Evolutionary conservation across 805 yeast species (phyloP).

Genomic region (Cyberlindnera xishuangbannaensis): DNA sequence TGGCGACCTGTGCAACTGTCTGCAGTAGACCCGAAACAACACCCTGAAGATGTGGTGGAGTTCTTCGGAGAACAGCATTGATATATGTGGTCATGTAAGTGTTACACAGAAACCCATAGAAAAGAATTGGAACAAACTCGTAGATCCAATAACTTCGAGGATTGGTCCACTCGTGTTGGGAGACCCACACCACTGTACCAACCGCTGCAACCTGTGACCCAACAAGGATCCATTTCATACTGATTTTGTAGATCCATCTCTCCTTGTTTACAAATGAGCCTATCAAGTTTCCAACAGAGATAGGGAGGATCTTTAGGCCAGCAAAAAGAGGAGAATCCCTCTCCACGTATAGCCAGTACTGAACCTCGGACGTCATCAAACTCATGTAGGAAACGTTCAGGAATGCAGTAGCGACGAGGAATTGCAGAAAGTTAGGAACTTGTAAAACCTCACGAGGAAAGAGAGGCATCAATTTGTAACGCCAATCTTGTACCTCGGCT

Average conservation of each 20-base stretch:
- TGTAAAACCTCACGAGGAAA: slow-evolving; percentile 26
- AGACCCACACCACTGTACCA: slow-evolving; percentile 22
- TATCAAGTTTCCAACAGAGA: slow-evolving; percentile 26
- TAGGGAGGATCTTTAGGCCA: slow-evolving; percentile 32
- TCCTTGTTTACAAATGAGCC: slow-evolving; percentile 26
- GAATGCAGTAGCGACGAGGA: slow-evolving; percentile 19
- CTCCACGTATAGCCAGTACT: slow-evolving; percentile 26
- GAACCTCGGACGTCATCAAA: slow-evolving; percentile 17
- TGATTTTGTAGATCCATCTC: slow-evolving; percentile 14
- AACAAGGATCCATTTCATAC: slow-evolving; percentile 20
- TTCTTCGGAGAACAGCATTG: slow-evolving; percentile 26
- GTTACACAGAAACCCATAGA: slow-evolving; percentile 25
- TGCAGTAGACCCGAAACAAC: slow-evolving; percentile 33
- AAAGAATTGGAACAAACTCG: slow-evolving; percentile 21
- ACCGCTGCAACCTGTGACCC: slow-evolving; percentile 13
- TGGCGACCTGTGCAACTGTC: slow-evolving; percentile 32
- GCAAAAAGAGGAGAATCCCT: slow-evolving; percentile 29
- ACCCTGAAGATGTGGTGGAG: slow-evolving; percentile 36
- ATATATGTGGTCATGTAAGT: slow-evolving; percentile 31
- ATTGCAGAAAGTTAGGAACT: slow-evolving; percentile 24
- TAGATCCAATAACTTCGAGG: slow-evolving; percentile 27
- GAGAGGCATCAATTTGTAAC: slow-evolving; percentile 17
- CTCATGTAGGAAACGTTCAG: slow-evolving; percentile 19
- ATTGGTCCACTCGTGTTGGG: slow-evolving; percentile 16
- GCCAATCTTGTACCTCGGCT: no score